phyloP scores from a whole-genome alignment of 768 basidiomycete species.

The Kwoniella dejecticola region DNA sequence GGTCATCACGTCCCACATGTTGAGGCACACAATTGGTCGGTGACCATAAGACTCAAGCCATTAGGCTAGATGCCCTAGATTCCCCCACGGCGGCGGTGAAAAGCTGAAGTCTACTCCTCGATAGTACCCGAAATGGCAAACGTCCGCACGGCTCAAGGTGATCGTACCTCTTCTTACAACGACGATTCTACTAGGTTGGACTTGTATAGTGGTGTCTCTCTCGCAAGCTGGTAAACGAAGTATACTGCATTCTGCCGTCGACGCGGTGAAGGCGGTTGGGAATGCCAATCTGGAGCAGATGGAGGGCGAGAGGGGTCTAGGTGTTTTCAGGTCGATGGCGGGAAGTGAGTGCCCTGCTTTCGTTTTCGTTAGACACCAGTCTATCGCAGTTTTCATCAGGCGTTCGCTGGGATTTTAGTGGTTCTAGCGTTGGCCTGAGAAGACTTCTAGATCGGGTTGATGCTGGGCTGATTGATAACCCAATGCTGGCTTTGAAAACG shows the following conservation, averaged over 20 bases:
- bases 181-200: constrained; percentile 48
- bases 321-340: constrained; percentile 39
- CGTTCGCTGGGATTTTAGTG: not conserved
- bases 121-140: constrained; percentile 53
- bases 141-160: constrained; percentile 43
- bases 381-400: not conserved
- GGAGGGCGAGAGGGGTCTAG: constrained; percentile 26
- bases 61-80: not conserved
- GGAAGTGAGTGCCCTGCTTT: constrained; percentile 39
- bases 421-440: not conserved
- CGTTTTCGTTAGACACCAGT: too few relatives aligned
- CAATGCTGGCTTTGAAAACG: not conserved
- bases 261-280: constrained; percentile 33
- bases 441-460: not conserved
- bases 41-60: not conserved
- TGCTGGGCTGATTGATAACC: not conserved
- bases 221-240: constrained; percentile 38
- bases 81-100: not conserved
- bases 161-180: constrained; percentile 50
- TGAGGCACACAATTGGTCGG: too few relatives aligned
- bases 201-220: constrained; percentile 43
- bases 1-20: too few relatives aligned
- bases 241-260: constrained; percentile 18
- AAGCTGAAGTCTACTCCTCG: constrained; percentile 8
- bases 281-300: constrained; percentile 20